A percentile compares a stretch with the other conserved stretches of the same genome.
Evolutionary conservation across 2,329 filamentous ascomycete species (phyloP).

Genomic region (Penicillium rolfsii): DNA sequence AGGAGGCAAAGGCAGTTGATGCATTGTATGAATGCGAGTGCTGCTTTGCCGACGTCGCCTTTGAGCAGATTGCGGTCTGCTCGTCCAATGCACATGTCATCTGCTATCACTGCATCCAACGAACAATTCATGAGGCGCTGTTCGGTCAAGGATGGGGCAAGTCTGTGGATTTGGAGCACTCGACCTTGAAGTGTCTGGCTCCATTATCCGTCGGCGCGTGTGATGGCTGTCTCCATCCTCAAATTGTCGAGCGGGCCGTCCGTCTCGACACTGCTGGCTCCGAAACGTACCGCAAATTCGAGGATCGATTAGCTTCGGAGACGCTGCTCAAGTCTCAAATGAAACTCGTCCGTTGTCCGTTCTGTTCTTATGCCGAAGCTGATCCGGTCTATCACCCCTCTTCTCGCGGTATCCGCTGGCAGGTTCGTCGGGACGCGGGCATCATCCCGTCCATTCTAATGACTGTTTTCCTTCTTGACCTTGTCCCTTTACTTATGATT

Average conservation of each 20-base stretch:
- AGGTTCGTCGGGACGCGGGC: constrained; percentile 59
- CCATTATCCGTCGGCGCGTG: constrained; percentile 70
- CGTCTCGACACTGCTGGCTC: constrained; percentile 68
- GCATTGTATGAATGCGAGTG: constrained; percentile 54
- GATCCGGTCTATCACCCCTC: constrained; percentile 72
- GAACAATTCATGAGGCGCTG: constrained; percentile 80
- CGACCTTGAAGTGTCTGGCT: constrained; percentile 82
- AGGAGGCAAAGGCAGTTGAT: constrained; percentile 46
- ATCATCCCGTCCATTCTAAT: constrained; percentile 56
- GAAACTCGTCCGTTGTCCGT: constrained; percentile 81
- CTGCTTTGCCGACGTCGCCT: constrained; percentile 52
- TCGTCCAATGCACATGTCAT: constrained; percentile 50
- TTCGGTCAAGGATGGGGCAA: constrained; percentile 92
- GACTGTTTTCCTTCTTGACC: constrained; percentile 46
- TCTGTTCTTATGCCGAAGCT: constrained; percentile 87
- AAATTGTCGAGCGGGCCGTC: constrained; percentile 74
- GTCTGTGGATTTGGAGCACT: constrained; percentile 71
- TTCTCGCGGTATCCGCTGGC: constrained; percentile 57
- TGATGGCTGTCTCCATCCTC: constrained; percentile 69
- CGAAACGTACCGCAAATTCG: constrained; percentile 74
- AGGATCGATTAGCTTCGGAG: constrained; percentile 78
- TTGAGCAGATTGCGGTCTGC: constrained; percentile 53
- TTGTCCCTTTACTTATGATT: constrained; percentile 52
- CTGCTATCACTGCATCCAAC: constrained; percentile 74
- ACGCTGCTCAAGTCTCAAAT: constrained; percentile 72